These are phyloP conservation scores for Colletotrichum orbiculare DNA, from an alignment of 2,329 filamentous ascomycete species.

Conservation along the genomic window DNA sequence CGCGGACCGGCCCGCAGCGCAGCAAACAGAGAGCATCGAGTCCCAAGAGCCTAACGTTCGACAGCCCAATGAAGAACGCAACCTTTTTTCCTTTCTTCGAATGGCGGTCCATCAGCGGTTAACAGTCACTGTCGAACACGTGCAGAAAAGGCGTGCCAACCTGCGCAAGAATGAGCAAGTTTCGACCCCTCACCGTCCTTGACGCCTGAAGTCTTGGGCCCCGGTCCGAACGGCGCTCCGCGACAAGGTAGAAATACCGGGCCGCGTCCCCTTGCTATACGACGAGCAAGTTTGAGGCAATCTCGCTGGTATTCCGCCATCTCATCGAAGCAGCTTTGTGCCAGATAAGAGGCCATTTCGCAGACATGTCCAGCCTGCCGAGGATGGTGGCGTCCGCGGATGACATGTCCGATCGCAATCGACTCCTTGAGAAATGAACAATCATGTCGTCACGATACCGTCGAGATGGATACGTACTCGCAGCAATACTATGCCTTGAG, in stretches of 20 bases:
- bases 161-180: slow-evolving; percentile 38
- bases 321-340: not conserved
- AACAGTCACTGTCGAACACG: too few relatives aligned
- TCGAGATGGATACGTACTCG: not conserved
- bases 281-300: slow-evolving; percentile 22
- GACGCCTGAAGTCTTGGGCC: not conserved
- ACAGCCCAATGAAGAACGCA: too few relatives aligned
- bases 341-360: not conserved
- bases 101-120: too few relatives aligned
- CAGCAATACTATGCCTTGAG: slow-evolving; percentile 37
- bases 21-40: too few relatives aligned
- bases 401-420: not conserved
- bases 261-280: not conserved
- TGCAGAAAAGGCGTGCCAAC: not conserved
- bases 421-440: too few relatives aligned
- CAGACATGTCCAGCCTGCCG: not conserved
- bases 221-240: too few relatives aligned
- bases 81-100: too few relatives aligned
- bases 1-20: too few relatives aligned
- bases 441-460: too few relatives aligned
- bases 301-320: not conserved
- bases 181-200: slow-evolving; percentile 9
- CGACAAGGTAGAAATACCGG: not conserved
- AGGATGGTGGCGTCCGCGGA: not conserved
- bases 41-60: too few relatives aligned